Conservation (phyloP, 208 protist genomes). For the Acanthamoeba culbertsoni region DNA sequence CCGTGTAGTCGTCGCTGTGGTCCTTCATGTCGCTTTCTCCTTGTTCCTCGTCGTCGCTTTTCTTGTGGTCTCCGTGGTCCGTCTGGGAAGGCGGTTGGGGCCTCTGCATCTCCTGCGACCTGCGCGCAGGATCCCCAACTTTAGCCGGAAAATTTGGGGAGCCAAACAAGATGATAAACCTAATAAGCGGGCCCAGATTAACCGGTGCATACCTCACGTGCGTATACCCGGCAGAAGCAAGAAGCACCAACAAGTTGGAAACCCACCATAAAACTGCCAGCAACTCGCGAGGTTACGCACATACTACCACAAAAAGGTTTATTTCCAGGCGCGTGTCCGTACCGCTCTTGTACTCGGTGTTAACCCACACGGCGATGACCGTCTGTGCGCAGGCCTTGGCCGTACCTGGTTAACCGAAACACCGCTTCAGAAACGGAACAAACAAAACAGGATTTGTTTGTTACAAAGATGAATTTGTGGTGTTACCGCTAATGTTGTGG, state of each 20-base stretch:
- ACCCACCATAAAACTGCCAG: background rate
- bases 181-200: background rate
- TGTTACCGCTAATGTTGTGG: conserved; percentile 63
- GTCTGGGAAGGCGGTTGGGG: background rate
- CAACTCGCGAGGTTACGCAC: too few species aligned
- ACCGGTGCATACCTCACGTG: background rate
- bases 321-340: background rate
- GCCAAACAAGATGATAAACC: background rate
- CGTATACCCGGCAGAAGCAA: background rate
- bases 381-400: conserved; percentile 67
- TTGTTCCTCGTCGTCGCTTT: background rate
- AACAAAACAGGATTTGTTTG: too few species aligned
- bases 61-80: too few species aligned
- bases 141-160: too few species aligned
- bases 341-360: background rate
- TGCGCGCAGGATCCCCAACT: background rate
- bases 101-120: background rate
- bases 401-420: background rate
- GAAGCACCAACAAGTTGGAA: background rate
- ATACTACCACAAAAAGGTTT: too few species aligned
- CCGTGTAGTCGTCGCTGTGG: background rate
- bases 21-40: background rate
- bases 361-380: conserved; percentile 30
- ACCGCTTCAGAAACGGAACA: background rate
- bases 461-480: too few species aligned